Evolutionary conservation across 805 yeast genomes (phyloP).

Genomic region (Candida broadrunensis): DNA sequence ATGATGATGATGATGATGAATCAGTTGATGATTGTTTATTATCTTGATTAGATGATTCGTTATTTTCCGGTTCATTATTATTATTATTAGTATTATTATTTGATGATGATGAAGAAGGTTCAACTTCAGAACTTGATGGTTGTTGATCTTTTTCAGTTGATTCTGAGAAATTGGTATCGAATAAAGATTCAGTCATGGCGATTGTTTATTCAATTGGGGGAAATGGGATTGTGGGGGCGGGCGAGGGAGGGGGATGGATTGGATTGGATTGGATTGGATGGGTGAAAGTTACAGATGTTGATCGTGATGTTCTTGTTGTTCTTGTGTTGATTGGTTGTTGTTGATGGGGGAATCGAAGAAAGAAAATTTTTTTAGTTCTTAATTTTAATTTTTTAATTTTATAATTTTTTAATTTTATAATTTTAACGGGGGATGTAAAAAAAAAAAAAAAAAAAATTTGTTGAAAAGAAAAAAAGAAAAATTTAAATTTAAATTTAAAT

Average conservation of each 20-base stretch:
- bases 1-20: neutral
- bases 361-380: no score
- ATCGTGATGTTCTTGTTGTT: neutral
- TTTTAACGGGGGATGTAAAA: no score
- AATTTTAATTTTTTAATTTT: no score
- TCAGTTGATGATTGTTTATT: neutral
- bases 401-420: no score
- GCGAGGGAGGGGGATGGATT: no score
- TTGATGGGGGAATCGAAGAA: no score
- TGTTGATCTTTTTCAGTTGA: conserved; percentile 5
- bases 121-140: conserved; percentile 4
- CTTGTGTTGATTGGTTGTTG: no score
- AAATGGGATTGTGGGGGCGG: neutral
- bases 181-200: conserved; percentile 33
- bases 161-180: conserved; percentile 28
- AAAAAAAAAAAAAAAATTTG: no score
- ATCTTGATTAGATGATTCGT: neutral
- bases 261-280: neutral
- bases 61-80: conserved; percentile 1
- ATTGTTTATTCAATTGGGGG: no score
- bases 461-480: no score
- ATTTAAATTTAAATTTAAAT: no score
- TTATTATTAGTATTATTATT: neutral
- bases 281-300: neutral
- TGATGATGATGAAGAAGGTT: conserved; percentile 3